phyloP scores from a whole-genome alignment of 371 early-diverging fungal genomes.

The Mucor ambiguus region DNA sequence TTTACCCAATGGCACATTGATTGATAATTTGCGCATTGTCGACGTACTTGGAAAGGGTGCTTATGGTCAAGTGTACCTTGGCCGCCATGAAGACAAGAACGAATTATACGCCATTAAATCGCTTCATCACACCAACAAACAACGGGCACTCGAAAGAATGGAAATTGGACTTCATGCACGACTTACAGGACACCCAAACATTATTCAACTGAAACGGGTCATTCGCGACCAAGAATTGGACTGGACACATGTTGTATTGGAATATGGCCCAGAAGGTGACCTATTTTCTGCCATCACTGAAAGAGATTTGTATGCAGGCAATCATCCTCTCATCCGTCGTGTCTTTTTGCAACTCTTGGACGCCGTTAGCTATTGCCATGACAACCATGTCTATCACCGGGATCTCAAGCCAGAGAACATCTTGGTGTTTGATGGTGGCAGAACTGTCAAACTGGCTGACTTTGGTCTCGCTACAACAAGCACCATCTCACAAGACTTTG shows the following conservation, averaged over 20 bases:
- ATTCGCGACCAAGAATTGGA: slow-evolving; percentile 44
- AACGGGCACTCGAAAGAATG: slow-evolving; percentile 23
- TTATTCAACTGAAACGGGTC: slow-evolving; percentile 71
- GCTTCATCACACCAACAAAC: slow-evolving; percentile 46
- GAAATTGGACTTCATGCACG: slow-evolving; percentile 74
- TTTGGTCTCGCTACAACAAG: slow-evolving; percentile 91
- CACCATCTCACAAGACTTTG: slow-evolving; percentile 74
- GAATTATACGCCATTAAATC: slow-evolving; percentile 67
- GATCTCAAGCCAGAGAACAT: slow-evolving; percentile 80
- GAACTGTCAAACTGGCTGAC: slow-evolving; percentile 83
- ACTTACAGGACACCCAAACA: slow-evolving; percentile 66
- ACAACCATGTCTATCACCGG: slow-evolving; percentile 64
- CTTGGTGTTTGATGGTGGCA: slow-evolving; percentile 50
- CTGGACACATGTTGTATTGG: slow-evolving; percentile 71
- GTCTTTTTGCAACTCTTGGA: slow-evolving; percentile 60
- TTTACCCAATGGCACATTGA: slow-evolving; percentile 20
- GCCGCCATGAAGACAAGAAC: slow-evolving; percentile 26
- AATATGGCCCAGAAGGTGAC: slow-evolving; percentile 71
- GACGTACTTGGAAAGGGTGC: slow-evolving; percentile 70
- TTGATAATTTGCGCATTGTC: slow-evolving; percentile 38
- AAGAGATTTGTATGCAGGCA: slow-evolving; percentile 50
- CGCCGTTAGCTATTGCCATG: slow-evolving; percentile 62
- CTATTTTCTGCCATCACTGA: slow-evolving; percentile 69
- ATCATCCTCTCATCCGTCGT: slow-evolving; percentile 47
- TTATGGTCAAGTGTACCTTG: slow-evolving; percentile 71